Evolutionary conservation across 2,329 filamentous ascomycete genomes (phyloP).

Genomic region (Cordyceps cicadae): DNA sequence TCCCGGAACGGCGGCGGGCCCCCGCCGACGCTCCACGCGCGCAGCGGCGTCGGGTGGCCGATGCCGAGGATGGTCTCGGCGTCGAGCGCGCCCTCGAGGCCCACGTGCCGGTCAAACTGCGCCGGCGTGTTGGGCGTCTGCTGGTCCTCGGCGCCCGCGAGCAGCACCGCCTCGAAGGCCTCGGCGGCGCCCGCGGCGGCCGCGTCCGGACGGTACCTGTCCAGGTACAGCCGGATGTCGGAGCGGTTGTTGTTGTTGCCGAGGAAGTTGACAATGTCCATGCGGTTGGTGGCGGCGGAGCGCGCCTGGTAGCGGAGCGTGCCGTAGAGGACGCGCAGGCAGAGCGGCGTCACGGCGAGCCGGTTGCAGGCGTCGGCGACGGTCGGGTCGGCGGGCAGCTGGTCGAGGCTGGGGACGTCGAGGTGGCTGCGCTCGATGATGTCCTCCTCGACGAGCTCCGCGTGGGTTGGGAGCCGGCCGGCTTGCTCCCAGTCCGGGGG

Average conservation of each 20-base stretch:
- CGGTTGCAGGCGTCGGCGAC: constrained; percentile 8
- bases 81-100: constrained; percentile 3
- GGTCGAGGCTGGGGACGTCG: constrained; percentile 1
- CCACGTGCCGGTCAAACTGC: constrained; percentile 5
- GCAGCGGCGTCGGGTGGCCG: constrained; percentile 6
- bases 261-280: constrained; percentile 11
- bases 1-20: constrained; percentile 2
- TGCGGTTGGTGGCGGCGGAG: constrained; percentile 3
- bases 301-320: constrained; percentile 1
- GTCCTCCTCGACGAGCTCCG: constrained; percentile 6
- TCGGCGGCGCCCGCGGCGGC: constrained; percentile 1
- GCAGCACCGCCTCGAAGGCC: neutral
- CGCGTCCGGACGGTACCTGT: neutral
- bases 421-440: constrained; percentile 4
- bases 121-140: constrained; percentile 10
- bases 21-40: constrained; percentile 9
- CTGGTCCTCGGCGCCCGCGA: neutral
- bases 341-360: constrained; percentile 7
- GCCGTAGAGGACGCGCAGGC: constrained; percentile 11
- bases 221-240: constrained; percentile 6
- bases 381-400: neutral
- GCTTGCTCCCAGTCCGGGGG: constrained; percentile 9
- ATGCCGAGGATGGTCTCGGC: constrained; percentile 9
- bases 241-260: constrained; percentile 13
- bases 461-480: constrained; percentile 1